Conservation (phyloP, 306 rosid species). For the Bauhinia variegata region DNA sequence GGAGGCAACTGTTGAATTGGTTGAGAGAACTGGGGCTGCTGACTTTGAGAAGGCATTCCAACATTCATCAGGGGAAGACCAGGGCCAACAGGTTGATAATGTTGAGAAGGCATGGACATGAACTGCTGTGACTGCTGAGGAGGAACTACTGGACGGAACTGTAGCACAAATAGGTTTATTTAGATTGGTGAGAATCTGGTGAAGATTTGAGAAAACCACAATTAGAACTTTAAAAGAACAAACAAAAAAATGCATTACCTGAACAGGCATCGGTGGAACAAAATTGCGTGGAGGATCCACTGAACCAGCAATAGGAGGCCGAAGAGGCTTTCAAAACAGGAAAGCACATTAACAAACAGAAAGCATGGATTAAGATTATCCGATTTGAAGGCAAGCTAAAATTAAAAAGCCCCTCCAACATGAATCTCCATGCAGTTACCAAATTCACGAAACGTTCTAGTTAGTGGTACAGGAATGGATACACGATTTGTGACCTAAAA, state of each 20-base stretch:
- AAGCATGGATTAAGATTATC: conserved; percentile 1
- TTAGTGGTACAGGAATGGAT: no score
- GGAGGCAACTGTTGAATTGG: conserved; percentile 71
- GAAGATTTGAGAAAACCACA: conserved; percentile 16
- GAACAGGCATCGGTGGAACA: conserved; percentile 68
- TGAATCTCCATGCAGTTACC: no score
- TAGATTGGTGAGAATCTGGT: conserved; percentile 3
- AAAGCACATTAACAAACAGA: conserved; percentile 14
- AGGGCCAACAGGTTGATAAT: conserved; percentile 72
- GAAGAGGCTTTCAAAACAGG: conserved; percentile 59
- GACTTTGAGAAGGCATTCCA: conserved; percentile 72
- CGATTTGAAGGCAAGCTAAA: background rate
- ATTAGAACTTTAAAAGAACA: background rate
- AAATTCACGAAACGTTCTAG: no score
- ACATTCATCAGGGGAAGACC: conserved; percentile 70
- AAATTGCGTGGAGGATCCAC: conserved; percentile 74
- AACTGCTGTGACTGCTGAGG: conserved; percentile 71
- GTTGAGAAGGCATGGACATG: conserved; percentile 69
- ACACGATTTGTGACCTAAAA: no score
- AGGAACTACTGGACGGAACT: conserved; percentile 79
- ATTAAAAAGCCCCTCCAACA: background rate
- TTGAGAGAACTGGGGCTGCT: conserved; percentile 67
- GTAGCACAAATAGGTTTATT: conserved; percentile 39
- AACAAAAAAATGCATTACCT: conserved; percentile 59
- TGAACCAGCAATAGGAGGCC: conserved; percentile 70